A percentile compares a stretch with the other conserved stretches of the same genome.
These are phyloP conservation scores for Suillus brevipes DNA, from an alignment of 768 basidiomycete species.

Conservation along the genomic window DNA sequence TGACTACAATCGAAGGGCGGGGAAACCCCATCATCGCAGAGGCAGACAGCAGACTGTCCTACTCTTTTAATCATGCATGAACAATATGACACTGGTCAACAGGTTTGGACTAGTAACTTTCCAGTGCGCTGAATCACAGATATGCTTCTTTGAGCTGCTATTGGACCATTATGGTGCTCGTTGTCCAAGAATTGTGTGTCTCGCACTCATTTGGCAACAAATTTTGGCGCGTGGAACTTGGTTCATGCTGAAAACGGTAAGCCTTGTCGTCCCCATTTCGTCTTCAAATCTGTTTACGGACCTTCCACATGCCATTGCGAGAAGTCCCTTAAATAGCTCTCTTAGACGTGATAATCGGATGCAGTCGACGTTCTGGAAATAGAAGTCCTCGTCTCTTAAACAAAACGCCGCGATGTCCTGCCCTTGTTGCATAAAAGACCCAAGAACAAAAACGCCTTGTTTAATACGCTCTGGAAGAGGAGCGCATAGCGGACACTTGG, in stretches of 20 bases:
- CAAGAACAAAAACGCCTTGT: not conserved
- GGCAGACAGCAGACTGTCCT: too few relatives aligned
- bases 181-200: not conserved
- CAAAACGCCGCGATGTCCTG: not conserved
- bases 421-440: slow-evolving; percentile 11
- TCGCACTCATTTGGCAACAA: not conserved
- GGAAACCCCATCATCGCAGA: not conserved
- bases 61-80: too few relatives aligned
- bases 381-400: not conserved
- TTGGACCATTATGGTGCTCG: not conserved
- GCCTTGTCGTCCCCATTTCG: not conserved
- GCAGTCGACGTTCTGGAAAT: slow-evolving; percentile 1
- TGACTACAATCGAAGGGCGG: not conserved
- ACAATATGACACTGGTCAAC: not conserved
- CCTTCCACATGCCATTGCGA: not conserved
- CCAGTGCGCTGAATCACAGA: not conserved
- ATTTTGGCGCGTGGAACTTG: too few relatives aligned
- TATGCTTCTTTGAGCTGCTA: not conserved
- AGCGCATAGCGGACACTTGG: not conserved
- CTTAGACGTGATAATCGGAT: slow-evolving; percentile 2
- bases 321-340: slow-evolving; percentile 3
- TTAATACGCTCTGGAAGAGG: not conserved
- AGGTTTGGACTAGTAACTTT: not conserved
- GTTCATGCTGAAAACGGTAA: not conserved
- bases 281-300: not conserved